Evolutionary conservation across 2,329 filamentous ascomycete genomes (phyloP), one percentile per base, ranked within the genome.

Genomic region (Arthrinium phaeospermum): DNA sequence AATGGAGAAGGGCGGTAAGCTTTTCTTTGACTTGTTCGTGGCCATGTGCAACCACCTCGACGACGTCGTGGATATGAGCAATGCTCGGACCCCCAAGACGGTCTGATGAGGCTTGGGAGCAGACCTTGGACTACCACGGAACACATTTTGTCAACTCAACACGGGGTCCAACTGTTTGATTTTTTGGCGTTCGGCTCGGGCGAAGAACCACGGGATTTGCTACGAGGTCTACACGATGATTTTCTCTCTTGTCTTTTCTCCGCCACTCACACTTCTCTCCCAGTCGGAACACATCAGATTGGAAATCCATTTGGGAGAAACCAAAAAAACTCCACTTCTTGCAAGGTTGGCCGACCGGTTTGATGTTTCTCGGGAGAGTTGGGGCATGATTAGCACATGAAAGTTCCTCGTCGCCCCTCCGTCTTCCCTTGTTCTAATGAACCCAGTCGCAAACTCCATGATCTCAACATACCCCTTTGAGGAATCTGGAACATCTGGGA

Each of bases 21-120:
- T 98, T 86, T 98, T 96, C 89, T 98, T 98, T 86, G 95, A 98
- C 89, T 88, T 98, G 84, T 98, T 98, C 84, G 95, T 98, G 82
- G 95, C 95, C 80, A 94, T 98, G 92, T 97, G 94, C 89, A 98
- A 98, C 86, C 95, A 98, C 87, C 93, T 98, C 81, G 95, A 98
- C 89, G 95, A 98, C 85, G 91, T 98, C 85, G 92, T 94, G 85
- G 94, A 96, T 82, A 91, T 94, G 84, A 92, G 90, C 90, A 93
- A 91, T 83, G 89, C 88, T 81, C 85, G 87, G 75, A 87, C 87
- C 74, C 88, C 89, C 73, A 87, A 85, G 84, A 89, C 87, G 69
- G 86, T 90, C 81, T 90, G 81, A 89, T 89, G 19, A 34, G 71
- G 71, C 16, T 46, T 47, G 71, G 74, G 72, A 70, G 69, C 46